Evolutionary conservation across 345 rosid genomes (phyloP), one percentile per base, ranked within the genome.

Genomic region (Ricinus communis): DNA sequence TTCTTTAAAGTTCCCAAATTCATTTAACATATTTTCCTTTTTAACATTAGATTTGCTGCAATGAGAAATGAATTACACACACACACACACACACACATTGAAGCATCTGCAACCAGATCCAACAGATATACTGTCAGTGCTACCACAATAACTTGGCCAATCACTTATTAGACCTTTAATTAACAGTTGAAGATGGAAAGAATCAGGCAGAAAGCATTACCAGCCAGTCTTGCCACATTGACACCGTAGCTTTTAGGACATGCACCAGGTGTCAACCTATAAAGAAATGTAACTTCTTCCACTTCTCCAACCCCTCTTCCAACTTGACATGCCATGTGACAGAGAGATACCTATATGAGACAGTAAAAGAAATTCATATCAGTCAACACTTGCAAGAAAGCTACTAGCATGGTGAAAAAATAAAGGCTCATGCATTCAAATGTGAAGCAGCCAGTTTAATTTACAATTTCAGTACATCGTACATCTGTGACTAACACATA

Each of bases 211-310:
- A 55, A 53, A 50, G 73, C 24, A 62, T 75, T 85, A 88, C 98
- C 99, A 58, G 98, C 99, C 77, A 95, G 81, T 72, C 97, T 87
- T 62, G 99, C 99, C 77, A 95, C 97, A 66, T 92, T 95, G 73
- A 92, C 94, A 66, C 99, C 98, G 66, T 92, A 90, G 82, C 99
- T 95, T 82, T 92, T 95, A 50, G 98, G 99, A 81, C 99, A 95
- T 58, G 91, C 90, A 67, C 98, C 98, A 58, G 80, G 68, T 11
- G 84, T 89, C 80, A 95, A 77, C 77, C 91, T 85, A 76, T 92
- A 89, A 47, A 92, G 99, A 79, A 92, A 95, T 24, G 94, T 88
- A 28, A 95, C 97, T 77, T 92, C 97, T 72, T 95, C 97, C 18
- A 78, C 71, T 79, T 93, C 96, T 71, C 73, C 83, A 56, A 1